Conservation (phyloP, 768 basidiomycete genomes). For the Panaeolus cyanescens region DNA sequence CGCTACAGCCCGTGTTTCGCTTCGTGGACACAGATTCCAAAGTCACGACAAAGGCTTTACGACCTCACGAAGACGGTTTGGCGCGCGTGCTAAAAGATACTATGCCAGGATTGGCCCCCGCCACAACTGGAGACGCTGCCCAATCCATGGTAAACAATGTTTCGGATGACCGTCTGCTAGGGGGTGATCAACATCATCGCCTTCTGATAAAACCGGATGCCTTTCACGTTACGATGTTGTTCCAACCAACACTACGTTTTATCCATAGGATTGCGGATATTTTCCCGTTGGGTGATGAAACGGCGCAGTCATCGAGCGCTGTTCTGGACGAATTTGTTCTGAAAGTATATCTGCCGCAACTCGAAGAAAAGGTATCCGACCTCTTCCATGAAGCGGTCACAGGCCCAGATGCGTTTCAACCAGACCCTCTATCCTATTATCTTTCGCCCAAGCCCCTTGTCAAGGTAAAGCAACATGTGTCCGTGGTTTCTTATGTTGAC, state of each 20-base stretch:
- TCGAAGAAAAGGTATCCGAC: conserved; percentile 90
- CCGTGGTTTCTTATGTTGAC: background rate
- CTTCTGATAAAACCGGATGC: conserved; percentile 88
- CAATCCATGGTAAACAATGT: conserved; percentile 62
- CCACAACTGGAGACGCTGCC: conserved; percentile 59
- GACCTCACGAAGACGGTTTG: conserved; percentile 81
- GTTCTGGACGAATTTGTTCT: conserved; percentile 93
- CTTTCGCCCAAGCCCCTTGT: conserved; percentile 75
- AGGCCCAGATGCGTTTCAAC: conserved; percentile 84
- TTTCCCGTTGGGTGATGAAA: conserved; percentile 73
- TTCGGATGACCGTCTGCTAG: conserved; percentile 74
- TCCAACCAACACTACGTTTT: conserved; percentile 90
- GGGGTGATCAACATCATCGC: conserved; percentile 78
- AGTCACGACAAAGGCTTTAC: conserved; percentile 63
- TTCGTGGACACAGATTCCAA: conserved; percentile 90
- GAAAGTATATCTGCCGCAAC: conserved; percentile 88
- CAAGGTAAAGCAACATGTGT: conserved; percentile 53
- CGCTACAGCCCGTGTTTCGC: conserved; percentile 78
- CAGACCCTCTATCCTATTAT: conserved; percentile 67
- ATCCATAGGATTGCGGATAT: conserved; percentile 70
- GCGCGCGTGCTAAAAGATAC: conserved; percentile 83
- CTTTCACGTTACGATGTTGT: conserved; percentile 93
- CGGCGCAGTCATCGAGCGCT: conserved; percentile 62
- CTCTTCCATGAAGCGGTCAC: conserved; percentile 87
- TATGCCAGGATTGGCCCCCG: conserved; percentile 90